phyloP scores from a whole-genome alignment of 2,329 filamentous ascomycete species.

The Aspergillus sp. region DNA sequence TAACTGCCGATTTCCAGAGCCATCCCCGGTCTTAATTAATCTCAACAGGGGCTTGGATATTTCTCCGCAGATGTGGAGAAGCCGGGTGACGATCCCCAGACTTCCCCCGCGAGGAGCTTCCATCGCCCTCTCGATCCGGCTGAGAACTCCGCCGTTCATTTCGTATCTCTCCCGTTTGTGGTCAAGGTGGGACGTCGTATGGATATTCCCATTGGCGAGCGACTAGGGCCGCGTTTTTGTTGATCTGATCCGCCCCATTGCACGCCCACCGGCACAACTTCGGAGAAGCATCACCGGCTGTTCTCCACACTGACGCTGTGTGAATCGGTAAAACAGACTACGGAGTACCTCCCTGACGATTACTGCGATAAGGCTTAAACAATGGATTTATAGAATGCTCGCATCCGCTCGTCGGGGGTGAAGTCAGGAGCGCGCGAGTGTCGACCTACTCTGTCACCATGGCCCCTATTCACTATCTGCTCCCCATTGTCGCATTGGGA shows the following conservation, averaged over 20 bases:
- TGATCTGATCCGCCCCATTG: background rate
- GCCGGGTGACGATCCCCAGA: constrained; percentile 7
- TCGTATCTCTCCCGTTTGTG: constrained; percentile 1
- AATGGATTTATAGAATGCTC: background rate
- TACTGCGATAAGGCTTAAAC: too few species aligned
- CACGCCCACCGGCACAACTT: constrained; percentile 4
- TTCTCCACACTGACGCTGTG: background rate
- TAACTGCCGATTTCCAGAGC: constrained; percentile 4
- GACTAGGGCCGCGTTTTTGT: background rate
- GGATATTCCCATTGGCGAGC: background rate
- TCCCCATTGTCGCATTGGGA: constrained; percentile 18
- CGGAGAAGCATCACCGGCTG: background rate
- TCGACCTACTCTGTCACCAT: constrained; percentile 5
- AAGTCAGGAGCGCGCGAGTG: background rate
- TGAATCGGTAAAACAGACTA: background rate
- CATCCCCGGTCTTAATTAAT: background rate
- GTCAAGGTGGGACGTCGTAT: background rate
- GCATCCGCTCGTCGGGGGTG: background rate
- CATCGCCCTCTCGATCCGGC: background rate
- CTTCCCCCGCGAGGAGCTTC: background rate
- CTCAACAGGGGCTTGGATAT: background rate
- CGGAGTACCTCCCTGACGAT: background rate
- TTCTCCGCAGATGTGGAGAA: constrained; percentile 10
- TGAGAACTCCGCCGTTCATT: background rate
- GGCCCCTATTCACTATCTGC: constrained; percentile 8